phyloP scores from a whole-genome alignment of 169 alveolate genomes.

The Cryptosporidium meleagridis region DNA sequence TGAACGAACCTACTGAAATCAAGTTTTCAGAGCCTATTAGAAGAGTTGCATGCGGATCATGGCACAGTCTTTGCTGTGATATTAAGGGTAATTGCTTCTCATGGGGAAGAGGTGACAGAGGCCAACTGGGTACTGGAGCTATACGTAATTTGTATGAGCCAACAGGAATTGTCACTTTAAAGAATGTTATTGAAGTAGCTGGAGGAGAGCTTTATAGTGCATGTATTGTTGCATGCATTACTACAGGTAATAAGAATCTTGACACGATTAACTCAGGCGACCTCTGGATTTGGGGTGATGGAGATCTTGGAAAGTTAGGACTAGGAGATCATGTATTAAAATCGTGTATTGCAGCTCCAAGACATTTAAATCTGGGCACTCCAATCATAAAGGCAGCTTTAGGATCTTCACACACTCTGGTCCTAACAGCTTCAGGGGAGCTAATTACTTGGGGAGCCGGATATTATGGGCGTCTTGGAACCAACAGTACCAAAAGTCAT shows the following conservation, averaged over 20 bases:
- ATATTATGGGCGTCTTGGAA: slow-evolving; percentile 81
- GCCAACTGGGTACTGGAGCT: slow-evolving; percentile 79
- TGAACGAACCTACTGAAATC: slow-evolving; percentile 20
- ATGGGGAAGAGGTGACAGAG: slow-evolving; percentile 75
- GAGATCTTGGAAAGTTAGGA: slow-evolving; percentile 89
- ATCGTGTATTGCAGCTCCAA: slow-evolving; percentile 82
- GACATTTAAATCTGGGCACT: slow-evolving; percentile 77
- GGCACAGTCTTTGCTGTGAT: slow-evolving; percentile 64
- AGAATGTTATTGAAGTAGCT: slow-evolving; percentile 83
- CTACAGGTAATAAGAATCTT: slow-evolving; percentile 37
- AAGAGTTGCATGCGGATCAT: slow-evolving; percentile 43
- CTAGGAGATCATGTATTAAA: slow-evolving; percentile 82
- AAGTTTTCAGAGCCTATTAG: slow-evolving; percentile 55
- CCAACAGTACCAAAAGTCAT: slow-evolving; percentile 67
- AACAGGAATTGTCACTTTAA: slow-evolving; percentile 80
- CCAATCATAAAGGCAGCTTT: slow-evolving; percentile 85
- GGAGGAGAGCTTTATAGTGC: slow-evolving; percentile 89
- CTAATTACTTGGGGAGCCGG: slow-evolving; percentile 88
- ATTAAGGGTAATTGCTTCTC: slow-evolving; percentile 43
- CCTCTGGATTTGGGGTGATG: slow-evolving; percentile 88
- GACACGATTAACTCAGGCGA: slow-evolving; percentile 79
- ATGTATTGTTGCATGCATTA: slow-evolving; percentile 78
- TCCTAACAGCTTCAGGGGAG: slow-evolving; percentile 80
- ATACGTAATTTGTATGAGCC: slow-evolving; percentile 83
- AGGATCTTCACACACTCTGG: slow-evolving; percentile 84